Evolutionary conservation across 139 green algal genomes (phyloP), one percentile per base, ranked within the genome.

Genomic region (Nannochloris sp.): DNA sequence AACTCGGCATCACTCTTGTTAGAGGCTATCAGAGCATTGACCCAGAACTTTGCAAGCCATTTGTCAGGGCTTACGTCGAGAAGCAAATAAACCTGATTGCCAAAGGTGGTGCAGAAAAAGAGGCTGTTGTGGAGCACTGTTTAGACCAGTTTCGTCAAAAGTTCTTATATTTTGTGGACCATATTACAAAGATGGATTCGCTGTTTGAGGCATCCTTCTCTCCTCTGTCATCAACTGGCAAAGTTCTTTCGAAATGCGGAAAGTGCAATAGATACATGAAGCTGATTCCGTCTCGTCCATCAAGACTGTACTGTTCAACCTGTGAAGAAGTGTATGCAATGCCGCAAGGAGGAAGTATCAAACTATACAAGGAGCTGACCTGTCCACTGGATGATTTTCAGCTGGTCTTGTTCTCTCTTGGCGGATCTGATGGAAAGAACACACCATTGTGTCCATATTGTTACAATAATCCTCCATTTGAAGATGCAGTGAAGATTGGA

Each of bases 191-290:
- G n/a, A 95, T 96, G 88, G 90, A 96, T 53, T 31, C 69, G 1
- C 77, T 96, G 3, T 96, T 96, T 72, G 90, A 96, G 72, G 86
- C 86, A 2, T 75, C 61, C 51, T 96, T 96, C 75, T 87, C 83
- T 2, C 84, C 89, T 12, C 78, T 94, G 7, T 74, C 82, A 5
- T 75, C 75, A 27, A 84, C 77, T 49, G 88, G 86, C 74, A 89
- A 88, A 71, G 75, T 81, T 21, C 71, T 92, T 21, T 81, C 66
- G 46, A 88, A 88, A 58, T 96, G 90, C 64, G 90, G 90, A 62
- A 89, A 87, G 68, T 95, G 88, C 63, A 27, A 46, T 14, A 74
- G 90, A 0, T 96, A 91, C 72, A 87, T 96, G 84, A 87, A 87
- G 51, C 81, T 85, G 61, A 90, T 96, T 21, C 36, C 76, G 4